phyloP scores from a whole-genome alignment of 1,284 basidiomycete genomes.

The Cryptococcus neoformans region DNA sequence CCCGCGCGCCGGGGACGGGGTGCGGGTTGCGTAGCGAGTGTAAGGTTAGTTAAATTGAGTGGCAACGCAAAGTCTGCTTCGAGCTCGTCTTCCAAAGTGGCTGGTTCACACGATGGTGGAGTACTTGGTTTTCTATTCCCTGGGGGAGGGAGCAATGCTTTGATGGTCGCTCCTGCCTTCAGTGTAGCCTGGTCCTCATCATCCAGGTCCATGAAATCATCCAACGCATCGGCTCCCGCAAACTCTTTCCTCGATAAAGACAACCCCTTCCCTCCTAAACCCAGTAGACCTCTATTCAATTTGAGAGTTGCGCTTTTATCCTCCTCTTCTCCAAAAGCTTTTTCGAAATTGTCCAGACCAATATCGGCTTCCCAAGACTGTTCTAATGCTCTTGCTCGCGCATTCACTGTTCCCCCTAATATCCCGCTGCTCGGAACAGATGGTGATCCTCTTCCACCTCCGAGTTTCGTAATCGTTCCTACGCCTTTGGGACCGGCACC shows the following conservation, averaged over 20 bases:
- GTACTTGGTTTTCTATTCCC: slow-evolving; percentile 6
- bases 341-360: slow-evolving; percentile 26
- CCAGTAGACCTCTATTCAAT: background rate
- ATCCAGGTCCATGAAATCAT: slow-evolving; percentile 39
- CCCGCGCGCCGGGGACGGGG: slow-evolving; percentile 9
- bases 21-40: slow-evolving; percentile 31
- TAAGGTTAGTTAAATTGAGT: slow-evolving; percentile 39
- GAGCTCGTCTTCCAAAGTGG: slow-evolving; percentile 14
- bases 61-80: slow-evolving; percentile 44
- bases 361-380: slow-evolving; percentile 22
- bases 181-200: slow-evolving; percentile 42
- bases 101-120: background rate
- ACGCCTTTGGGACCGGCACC: slow-evolving; percentile 34
- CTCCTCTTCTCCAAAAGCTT: background rate
- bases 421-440: background rate
- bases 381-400: slow-evolving; percentile 15
- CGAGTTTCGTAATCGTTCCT: slow-evolving; percentile 38
- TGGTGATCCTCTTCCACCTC: background rate
- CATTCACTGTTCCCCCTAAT: slow-evolving; percentile 22
- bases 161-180: slow-evolving; percentile 42
- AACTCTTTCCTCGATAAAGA: slow-evolving; percentile 17
- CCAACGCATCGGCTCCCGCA: slow-evolving; percentile 32
- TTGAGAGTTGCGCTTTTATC: background rate
- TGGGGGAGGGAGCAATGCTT: slow-evolving; percentile 40
- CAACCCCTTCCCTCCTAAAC: background rate